A percentile compares a stretch with the other conserved stretches of the same genome.
phyloP scores from a whole-genome alignment of 257 asterid species.

The Misopates orontium region DNA sequence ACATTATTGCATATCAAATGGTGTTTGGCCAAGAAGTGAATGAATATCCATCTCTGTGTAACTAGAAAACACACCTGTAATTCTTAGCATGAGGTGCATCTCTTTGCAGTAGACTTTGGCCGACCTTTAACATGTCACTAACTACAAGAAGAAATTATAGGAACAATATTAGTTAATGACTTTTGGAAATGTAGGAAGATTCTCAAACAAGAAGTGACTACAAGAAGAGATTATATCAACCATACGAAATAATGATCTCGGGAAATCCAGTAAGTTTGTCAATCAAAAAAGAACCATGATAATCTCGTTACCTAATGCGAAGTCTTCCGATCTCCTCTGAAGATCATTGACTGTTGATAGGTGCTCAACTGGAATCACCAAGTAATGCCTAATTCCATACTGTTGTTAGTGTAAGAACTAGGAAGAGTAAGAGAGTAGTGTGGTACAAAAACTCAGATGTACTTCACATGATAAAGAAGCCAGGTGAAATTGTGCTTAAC shows the following conservation, averaged over 20 bases:
- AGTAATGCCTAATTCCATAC: slow-evolving; percentile 64
- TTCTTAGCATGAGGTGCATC: slow-evolving; percentile 72
- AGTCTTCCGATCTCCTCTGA: slow-evolving; percentile 53
- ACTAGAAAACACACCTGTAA: slow-evolving; percentile 50
- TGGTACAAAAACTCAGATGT: neutral
- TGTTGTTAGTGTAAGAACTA: slow-evolving; percentile 4
- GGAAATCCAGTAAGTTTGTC: neutral
- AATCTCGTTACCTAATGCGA: slow-evolving; percentile 48
- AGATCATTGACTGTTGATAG: slow-evolving; percentile 76
- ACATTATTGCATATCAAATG: neutral
- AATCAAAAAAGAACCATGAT: slow-evolving; percentile 15
- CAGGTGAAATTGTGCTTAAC: neutral
- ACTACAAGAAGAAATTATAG: slow-evolving; percentile 39
- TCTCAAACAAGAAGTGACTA: slow-evolving; percentile 41
- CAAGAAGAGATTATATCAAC: slow-evolving; percentile 23
- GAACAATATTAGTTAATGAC: slow-evolving; percentile 22
- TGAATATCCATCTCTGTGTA: neutral
- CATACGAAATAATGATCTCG: slow-evolving; percentile 13
- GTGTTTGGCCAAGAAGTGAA: neutral
- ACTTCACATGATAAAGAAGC: neutral
- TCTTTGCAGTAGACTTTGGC: slow-evolving; percentile 54
- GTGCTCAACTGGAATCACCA: slow-evolving; percentile 83
- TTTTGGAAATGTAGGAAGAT: neutral
- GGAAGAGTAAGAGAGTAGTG: neutral
- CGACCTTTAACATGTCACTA: slow-evolving; percentile 81